Evolutionary conservation across 164 flowering plant species (phyloP).

Genomic region (Berberis vulgaris): DNA sequence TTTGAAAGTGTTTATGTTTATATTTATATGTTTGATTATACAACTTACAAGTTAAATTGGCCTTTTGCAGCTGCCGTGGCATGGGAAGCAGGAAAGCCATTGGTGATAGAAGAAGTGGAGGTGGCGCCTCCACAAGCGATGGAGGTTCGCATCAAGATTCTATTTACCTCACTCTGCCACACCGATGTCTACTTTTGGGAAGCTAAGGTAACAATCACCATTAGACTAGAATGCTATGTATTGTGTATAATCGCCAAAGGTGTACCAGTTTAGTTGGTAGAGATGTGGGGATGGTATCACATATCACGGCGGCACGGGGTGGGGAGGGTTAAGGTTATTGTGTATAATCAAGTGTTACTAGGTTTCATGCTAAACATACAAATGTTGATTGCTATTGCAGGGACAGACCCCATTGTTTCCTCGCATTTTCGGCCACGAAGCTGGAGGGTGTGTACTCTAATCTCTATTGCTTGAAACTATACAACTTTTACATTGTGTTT

Average conservation of each 20-base stretch:
- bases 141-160: slow-evolving; percentile 41
- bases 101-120: slow-evolving; percentile 46
- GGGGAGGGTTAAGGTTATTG: too few species aligned
- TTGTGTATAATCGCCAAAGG: too few species aligned
- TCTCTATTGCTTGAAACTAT: not conserved
- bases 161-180: slow-evolving; percentile 44
- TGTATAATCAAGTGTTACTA: not conserved
- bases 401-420: slow-evolving; percentile 47
- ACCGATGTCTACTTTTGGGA: slow-evolving; percentile 55
- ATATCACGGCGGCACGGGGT: too few species aligned
- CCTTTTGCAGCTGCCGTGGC: slow-evolving; percentile 39
- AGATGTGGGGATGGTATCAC: too few species aligned
- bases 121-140: slow-evolving; percentile 41
- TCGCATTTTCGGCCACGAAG: slow-evolving; percentile 51
- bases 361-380: not conserved
- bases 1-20: too few species aligned
- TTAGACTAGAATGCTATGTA: too few species aligned
- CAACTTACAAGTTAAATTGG: not conserved
- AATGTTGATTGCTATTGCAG: slow-evolving; percentile 16
- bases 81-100: slow-evolving; percentile 50
- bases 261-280: too few species aligned
- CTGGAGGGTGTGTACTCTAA: slow-evolving; percentile 32
- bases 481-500: not conserved
- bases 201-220: slow-evolving; percentile 33
- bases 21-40: not conserved